phyloP scores from a whole-genome alignment of 345 rosid species.

The Xanthoceras sorbifolium region DNA sequence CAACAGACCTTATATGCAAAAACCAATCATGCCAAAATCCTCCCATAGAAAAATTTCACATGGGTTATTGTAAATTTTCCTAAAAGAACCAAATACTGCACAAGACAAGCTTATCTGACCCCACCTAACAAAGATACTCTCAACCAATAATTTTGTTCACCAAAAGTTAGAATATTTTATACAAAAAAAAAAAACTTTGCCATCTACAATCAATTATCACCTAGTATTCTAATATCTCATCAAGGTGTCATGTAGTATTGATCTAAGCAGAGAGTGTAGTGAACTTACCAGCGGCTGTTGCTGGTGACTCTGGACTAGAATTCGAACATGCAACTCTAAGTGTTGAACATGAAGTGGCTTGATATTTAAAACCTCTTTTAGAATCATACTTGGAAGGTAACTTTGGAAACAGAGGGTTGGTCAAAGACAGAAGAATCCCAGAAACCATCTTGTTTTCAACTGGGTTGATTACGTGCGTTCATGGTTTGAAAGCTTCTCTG shows the following conservation, averaged over 20 bases:
- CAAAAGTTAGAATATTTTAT: background rate
- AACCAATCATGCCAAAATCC: background rate
- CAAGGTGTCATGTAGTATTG: background rate
- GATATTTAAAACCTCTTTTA: conserved; percentile 10
- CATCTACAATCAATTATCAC: background rate
- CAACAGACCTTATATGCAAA: background rate
- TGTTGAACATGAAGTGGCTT: background rate
- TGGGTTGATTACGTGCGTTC: background rate
- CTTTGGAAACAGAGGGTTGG: conserved; percentile 21
- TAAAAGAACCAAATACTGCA: background rate
- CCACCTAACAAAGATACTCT: background rate
- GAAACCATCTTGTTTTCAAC: conserved; percentile 28
- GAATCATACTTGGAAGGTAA: conserved; percentile 20
- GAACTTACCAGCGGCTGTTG: conserved; percentile 27
- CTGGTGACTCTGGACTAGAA: conserved; percentile 25
- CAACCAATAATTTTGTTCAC: background rate
- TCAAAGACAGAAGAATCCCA: conserved; percentile 22
- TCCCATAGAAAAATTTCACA: background rate
- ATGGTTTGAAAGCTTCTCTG: background rate
- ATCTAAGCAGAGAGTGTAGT: background rate
- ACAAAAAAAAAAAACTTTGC: background rate
- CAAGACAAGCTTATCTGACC: background rate
- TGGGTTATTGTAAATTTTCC: conserved; percentile 1
- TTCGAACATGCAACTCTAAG: conserved; percentile 32
- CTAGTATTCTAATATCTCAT: background rate